Evolutionary conservation across 2,329 filamentous ascomycete species (phyloP).

Genomic region (Trichophyton verrucosum): DNA sequence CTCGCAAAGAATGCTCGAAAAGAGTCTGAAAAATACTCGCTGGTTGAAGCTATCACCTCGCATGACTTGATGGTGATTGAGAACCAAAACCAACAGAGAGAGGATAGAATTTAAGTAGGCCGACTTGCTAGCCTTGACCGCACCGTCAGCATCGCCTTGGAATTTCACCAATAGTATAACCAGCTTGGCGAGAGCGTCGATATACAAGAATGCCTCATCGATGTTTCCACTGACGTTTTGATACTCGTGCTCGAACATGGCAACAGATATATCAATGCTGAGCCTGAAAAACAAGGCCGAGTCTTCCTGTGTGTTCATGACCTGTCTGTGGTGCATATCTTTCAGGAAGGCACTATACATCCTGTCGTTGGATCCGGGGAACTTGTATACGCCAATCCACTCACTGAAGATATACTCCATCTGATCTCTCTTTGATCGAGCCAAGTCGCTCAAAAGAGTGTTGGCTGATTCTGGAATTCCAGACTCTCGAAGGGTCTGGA

Average conservation of each 20-base stretch:
- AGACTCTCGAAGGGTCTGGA: conserved; percentile 48
- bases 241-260: conserved; percentile 60
- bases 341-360: conserved; percentile 64
- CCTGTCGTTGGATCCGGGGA: conserved; percentile 62
- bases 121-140: conserved; percentile 50
- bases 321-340: conserved; percentile 62
- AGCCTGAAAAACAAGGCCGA: conserved; percentile 67
- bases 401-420: conserved; percentile 93
- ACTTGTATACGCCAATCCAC: conserved; percentile 74
- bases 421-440: conserved; percentile 58
- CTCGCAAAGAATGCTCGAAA: conserved; percentile 72
- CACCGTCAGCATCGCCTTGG: conserved; percentile 49
- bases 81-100: conserved; percentile 62
- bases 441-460: conserved; percentile 44
- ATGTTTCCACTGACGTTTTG: conserved; percentile 49
- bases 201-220: conserved; percentile 48
- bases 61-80: conserved; percentile 75
- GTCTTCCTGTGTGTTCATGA: conserved; percentile 64
- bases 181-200: conserved; percentile 74
- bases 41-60: conserved; percentile 73
- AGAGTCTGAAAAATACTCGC: conserved; percentile 79
- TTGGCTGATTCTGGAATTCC: conserved; percentile 45
- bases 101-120: conserved; percentile 67
- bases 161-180: conserved; percentile 63
- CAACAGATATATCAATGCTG: conserved; percentile 67